Conservation (phyloP, 2,329 filamentous ascomycete genomes). For the Shiraia bambusicola region DNA sequence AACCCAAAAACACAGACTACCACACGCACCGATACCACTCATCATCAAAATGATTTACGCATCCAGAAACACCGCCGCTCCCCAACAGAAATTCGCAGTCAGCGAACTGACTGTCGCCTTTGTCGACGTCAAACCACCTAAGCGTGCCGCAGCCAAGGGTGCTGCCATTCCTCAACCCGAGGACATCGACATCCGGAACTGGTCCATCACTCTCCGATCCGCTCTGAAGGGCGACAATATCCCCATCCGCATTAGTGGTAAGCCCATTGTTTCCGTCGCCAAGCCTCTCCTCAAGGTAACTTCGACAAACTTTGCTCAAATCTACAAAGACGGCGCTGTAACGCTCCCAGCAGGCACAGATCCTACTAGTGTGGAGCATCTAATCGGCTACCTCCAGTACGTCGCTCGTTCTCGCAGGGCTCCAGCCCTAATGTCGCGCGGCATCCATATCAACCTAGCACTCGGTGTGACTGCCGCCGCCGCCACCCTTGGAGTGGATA, state of each 20-base stretch:
- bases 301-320: not conserved
- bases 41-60: no score
- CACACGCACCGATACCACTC: no score
- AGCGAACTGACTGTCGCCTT: not conserved
- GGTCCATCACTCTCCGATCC: not conserved
- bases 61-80: no score
- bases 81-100: not conserved
- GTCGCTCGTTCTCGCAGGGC: not conserved
- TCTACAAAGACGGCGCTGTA: not conserved
- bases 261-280: not conserved
- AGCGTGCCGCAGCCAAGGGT: not conserved
- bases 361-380: not conserved
- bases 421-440: not conserved
- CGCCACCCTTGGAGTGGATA: not conserved
- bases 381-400: not conserved
- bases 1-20: no score
- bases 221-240: not conserved
- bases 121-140: not conserved
- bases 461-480: not conserved
- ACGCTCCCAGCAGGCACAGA: not conserved
- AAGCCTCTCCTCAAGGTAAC: not conserved
- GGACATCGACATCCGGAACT: slow-evolving; percentile 1
- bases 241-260: not conserved
- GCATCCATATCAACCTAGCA: not conserved
- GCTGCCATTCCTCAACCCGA: not conserved